Percentiles rank a stretch among this genome's conserved stretches.
These are phyloP conservation scores for Blastocrithidia nonstop DNA, from an alignment of 208 protist genomes.

Conservation along the genomic window DNA sequence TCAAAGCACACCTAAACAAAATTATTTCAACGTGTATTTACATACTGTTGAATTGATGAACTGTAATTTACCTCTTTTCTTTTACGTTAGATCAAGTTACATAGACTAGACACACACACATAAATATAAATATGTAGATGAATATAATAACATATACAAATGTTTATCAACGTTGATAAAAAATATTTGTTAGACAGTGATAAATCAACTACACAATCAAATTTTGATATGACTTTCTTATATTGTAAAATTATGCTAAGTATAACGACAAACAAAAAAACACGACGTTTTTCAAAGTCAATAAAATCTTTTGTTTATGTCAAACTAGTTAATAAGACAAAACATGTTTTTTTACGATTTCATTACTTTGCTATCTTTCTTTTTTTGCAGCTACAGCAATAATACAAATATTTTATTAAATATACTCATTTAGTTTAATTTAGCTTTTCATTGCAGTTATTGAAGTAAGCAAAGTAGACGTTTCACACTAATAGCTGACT, in stretches of 20 bases:
- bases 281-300: not conserved
- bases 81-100: not conserved
- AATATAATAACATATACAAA: conserved; percentile 4
- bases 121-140: conserved; percentile 1
- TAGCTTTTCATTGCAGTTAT: too few relatives aligned
- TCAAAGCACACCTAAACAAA: not conserved
- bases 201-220: not conserved
- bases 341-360: not conserved
- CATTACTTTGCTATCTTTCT: too few relatives aligned
- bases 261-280: not conserved
- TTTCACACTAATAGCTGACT: too few relatives aligned
- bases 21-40: not conserved
- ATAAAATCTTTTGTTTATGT: not conserved
- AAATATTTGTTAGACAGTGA: not conserved
- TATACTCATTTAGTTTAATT: too few relatives aligned
- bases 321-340: not conserved
- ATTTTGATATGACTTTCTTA: not conserved
- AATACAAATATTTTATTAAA: too few relatives aligned
- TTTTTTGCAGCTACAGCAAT: too few relatives aligned
- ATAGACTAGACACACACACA: conserved; percentile 1
- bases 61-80: not conserved
- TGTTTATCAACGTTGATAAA: not conserved
- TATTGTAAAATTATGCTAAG: not conserved
- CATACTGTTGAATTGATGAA: conserved; percentile 1
- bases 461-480: too few relatives aligned